phyloP scores from a whole-genome alignment of 2,329 filamentous ascomycete genomes.

The Magnaporthiopsis incrustans region DNA sequence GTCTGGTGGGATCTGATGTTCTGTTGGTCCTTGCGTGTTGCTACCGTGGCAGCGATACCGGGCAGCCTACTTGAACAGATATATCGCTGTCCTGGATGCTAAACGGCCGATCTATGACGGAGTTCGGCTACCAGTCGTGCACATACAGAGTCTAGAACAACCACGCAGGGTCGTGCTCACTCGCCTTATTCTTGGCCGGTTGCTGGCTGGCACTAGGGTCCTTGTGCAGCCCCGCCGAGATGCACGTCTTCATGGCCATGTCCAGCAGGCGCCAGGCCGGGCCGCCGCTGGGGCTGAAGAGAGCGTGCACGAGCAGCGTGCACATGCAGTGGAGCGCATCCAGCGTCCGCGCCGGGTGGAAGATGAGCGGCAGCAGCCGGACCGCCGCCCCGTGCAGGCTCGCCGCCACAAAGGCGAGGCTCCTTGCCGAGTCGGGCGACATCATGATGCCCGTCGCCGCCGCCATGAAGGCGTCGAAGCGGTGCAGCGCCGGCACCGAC shows the following conservation, averaged over 20 bases:
- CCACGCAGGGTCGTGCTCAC: conserved; percentile 1
- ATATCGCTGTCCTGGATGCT: not conserved
- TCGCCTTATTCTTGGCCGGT: not conserved
- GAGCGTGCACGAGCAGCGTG: conserved; percentile 17
- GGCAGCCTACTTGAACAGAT: not conserved
- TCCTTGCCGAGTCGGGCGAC: not conserved
- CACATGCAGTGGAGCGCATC: conserved; percentile 9
- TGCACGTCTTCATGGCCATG: conserved; percentile 21
- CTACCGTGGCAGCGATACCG: too few relatives aligned
- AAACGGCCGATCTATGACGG: conserved; percentile 8
- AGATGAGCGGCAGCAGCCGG: conserved; percentile 5
- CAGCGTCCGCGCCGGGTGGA: not conserved
- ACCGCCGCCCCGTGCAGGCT: conserved; percentile 8
- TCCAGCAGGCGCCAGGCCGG: conserved; percentile 23
- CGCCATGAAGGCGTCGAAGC: conserved; percentile 3
- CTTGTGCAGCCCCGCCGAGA: conserved; percentile 20
- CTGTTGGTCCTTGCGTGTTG: too few relatives aligned
- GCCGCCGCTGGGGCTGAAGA: conserved; percentile 17
- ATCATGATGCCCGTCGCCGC: not conserved
- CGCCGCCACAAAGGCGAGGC: conserved; percentile 1
- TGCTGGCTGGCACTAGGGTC: conserved; percentile 12
- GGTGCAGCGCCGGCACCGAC: too few relatives aligned
- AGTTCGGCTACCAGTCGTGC: conserved; percentile 1
- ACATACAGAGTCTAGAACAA: conserved; percentile 11
- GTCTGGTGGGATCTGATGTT: not conserved